Conservation (phyloP, 225 moss, liverwort and hornwort genomes). For the Sphagnum contortum region DNA sequence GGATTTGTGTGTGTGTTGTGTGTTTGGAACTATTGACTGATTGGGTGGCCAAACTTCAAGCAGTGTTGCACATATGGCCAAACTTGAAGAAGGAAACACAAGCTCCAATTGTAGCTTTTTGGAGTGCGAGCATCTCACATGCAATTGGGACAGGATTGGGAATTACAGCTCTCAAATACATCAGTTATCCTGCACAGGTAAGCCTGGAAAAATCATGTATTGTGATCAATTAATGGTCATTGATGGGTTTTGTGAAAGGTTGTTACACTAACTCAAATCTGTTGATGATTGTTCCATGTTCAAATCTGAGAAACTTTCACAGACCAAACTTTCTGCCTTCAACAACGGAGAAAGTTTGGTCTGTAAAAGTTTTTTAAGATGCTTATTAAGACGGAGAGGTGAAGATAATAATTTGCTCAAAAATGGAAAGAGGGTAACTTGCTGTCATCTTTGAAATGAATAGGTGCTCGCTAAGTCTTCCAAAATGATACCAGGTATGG, state of each 20-base stretch:
- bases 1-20: too few relatives aligned
- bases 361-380: too few relatives aligned
- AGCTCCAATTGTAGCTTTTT: conserved; percentile 71
- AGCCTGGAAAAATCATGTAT: background rate
- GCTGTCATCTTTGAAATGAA: background rate
- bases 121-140: conserved; percentile 82
- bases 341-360: too few relatives aligned
- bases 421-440: background rate
- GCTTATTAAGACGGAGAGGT: too few relatives aligned
- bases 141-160: conserved; percentile 92
- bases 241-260: too few relatives aligned
- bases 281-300: background rate
- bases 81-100: conserved; percentile 51
- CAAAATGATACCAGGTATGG: conserved; percentile 97
- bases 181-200: conserved; percentile 99
- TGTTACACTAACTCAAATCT: too few relatives aligned
- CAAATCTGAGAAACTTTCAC: too few relatives aligned
- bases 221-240: too few relatives aligned
- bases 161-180: conserved; percentile 79
- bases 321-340: too few relatives aligned
- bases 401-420: too few relatives aligned
- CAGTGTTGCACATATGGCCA: conserved; percentile 82
- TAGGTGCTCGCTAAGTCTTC: conserved; percentile 98
- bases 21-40: too few relatives aligned
- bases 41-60: too few relatives aligned